These are phyloP conservation scores for Barnettozyma sucrosica DNA, from an alignment of 805 yeast species.

Conservation along the genomic window DNA sequence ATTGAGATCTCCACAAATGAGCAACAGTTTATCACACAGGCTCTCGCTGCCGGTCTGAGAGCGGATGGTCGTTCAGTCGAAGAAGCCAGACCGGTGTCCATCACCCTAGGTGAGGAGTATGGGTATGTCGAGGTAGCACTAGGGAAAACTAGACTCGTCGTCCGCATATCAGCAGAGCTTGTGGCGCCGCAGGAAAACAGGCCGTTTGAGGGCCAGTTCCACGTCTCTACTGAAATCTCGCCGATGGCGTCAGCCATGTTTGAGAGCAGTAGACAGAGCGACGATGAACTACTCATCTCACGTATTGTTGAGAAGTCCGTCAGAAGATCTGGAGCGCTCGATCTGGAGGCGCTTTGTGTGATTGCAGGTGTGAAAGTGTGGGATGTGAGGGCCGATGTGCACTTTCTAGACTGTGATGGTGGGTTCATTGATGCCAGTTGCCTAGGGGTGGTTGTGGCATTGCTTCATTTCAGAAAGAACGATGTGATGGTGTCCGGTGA, in stretches of 20 bases:
- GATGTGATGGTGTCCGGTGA: conserved; percentile 71
- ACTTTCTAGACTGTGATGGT: conserved; percentile 86
- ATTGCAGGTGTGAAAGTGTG: conserved; percentile 89
- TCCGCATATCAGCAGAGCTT: conserved; percentile 69
- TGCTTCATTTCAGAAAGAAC: conserved; percentile 78
- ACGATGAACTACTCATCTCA: conserved; percentile 74
- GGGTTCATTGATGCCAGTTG: conserved; percentile 88
- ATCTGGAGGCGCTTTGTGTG: conserved; percentile 84
- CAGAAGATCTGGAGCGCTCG: conserved; percentile 84
- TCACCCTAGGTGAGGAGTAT: conserved; percentile 60
- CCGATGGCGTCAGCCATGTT: conserved; percentile 88
- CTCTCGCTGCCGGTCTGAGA: conserved; percentile 57
- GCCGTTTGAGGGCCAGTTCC: conserved; percentile 89
- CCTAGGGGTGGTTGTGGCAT: conserved; percentile 81
- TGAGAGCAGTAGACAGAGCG: conserved; percentile 64
- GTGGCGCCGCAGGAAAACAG: conserved; percentile 80
- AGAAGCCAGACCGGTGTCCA: conserved; percentile 59
- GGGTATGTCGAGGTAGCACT: conserved; percentile 77
- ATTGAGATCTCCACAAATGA: conserved; percentile 63
- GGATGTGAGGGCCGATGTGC: conserved; percentile 86
- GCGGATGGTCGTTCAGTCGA: conserved; percentile 63
- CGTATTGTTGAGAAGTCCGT: conserved; percentile 89
- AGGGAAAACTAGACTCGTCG: conserved; percentile 71
- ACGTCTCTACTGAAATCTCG: conserved; percentile 77
- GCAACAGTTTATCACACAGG: conserved; percentile 51